These are phyloP conservation scores for Phytopythium oedochilum DNA, from an alignment of 352 stramenopile species.

Conservation along the genomic window DNA sequence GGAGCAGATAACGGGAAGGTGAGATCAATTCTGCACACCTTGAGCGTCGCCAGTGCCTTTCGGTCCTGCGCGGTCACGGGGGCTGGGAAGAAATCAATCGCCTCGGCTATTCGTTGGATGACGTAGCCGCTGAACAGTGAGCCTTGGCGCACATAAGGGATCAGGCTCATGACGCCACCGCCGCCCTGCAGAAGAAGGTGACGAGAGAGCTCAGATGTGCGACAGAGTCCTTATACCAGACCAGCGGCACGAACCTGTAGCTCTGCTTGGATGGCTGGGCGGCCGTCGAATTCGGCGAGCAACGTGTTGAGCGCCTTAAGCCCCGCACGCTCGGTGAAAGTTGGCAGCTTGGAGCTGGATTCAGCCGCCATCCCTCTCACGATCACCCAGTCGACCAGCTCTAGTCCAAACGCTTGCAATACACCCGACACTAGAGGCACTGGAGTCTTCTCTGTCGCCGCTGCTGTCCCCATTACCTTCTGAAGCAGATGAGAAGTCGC, in stretches of 20 bases:
- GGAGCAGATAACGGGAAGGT: neutral
- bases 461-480: neutral
- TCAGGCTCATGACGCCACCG: constrained; percentile 57
- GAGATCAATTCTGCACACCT: constrained; percentile 21
- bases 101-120: constrained; percentile 31
- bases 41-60: constrained; percentile 56
- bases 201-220: neutral
- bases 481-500: neutral
- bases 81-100: constrained; percentile 29
- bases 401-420: constrained; percentile 27
- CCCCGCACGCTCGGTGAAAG: constrained; percentile 42
- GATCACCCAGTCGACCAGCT: constrained; percentile 46
- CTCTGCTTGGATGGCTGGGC: constrained; percentile 64
- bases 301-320: constrained; percentile 47
- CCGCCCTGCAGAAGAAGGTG: constrained; percentile 12
- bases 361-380: constrained; percentile 35
- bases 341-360: constrained; percentile 29
- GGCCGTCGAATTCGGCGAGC: constrained; percentile 27
- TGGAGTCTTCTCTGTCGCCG: neutral
- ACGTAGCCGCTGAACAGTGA: constrained; percentile 54
- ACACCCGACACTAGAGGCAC: neutral
- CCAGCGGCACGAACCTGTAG: constrained; percentile 27
- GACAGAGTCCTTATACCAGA: too few species aligned
- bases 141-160: constrained; percentile 73
- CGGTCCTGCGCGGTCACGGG: constrained; percentile 36